A percentile compares a stretch with the other conserved stretches of the same genome.
These are phyloP conservation scores for Tricladium varicosporioides DNA, from an alignment of 2,329 filamentous ascomycete species.

Conservation along the genomic window DNA sequence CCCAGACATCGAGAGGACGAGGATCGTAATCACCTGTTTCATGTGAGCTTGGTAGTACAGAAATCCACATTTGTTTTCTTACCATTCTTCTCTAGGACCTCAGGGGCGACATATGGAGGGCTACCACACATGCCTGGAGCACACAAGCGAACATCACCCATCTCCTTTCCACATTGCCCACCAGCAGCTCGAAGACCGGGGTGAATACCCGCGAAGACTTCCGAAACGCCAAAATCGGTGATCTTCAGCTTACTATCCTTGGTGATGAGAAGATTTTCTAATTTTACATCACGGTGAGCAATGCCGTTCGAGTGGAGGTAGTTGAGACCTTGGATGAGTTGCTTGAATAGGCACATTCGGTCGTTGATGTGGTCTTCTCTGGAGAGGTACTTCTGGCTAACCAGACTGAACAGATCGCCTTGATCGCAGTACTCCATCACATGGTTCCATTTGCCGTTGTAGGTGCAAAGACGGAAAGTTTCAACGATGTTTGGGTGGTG, in stretches of 20 bases:
- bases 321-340: slow-evolving; percentile 76
- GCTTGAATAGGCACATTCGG: slow-evolving; percentile 84
- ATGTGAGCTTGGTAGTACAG: slow-evolving; percentile 3
- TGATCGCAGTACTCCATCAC: slow-evolving; percentile 90
- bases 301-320: slow-evolving; percentile 84
- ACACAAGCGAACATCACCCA: slow-evolving; percentile 69
- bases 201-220: slow-evolving; percentile 80
- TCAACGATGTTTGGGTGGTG: slow-evolving; percentile 87
- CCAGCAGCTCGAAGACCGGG: slow-evolving; percentile 72
- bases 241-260: slow-evolving; percentile 83
- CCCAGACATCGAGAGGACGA: slow-evolving; percentile 81
- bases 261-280: slow-evolving; percentile 80
- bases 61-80: slow-evolving; percentile 23
- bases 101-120: slow-evolving; percentile 82
- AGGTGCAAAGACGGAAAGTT: slow-evolving; percentile 68
- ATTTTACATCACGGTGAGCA: slow-evolving; percentile 87
- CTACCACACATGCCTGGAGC: slow-evolving; percentile 81
- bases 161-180: slow-evolving; percentile 71
- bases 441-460: slow-evolving; percentile 78
- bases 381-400: slow-evolving; percentile 68
- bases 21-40: slow-evolving; percentile 62
- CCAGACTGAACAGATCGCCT: slow-evolving; percentile 75
- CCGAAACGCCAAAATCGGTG: slow-evolving; percentile 86
- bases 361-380: slow-evolving; percentile 63
- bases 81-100: slow-evolving; percentile 69